Base-by-base conservation (phyloP, 2,329 filamentous ascomycete genomes). In the Trichoderma harzianum region DNA sequence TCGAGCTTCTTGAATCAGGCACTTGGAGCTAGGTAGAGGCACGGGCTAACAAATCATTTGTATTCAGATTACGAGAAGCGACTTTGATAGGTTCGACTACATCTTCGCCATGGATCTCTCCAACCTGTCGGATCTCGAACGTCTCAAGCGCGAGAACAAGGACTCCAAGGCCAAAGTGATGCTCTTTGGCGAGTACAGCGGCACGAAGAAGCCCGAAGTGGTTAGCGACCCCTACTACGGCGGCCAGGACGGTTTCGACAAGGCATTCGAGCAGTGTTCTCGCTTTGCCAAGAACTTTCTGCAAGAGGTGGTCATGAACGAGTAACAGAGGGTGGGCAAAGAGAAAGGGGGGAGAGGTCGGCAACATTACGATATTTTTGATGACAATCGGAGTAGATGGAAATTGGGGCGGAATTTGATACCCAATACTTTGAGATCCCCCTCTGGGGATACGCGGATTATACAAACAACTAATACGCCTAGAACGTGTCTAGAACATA, bases 141-240 rank as follows among this genome's bases (percentile, higher is more conserved):
- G 89, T 39, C 82, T 91, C 78, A 84, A 89, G 74, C 83, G 86
- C 72, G 85, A 88, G 75, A 88, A 87, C 75, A 84, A 86, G n/a
- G 85, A 87, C 39, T 80, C 85, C 36, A 89, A 88, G 79, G 90
- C 89, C 5, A 86, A 88, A 78, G 89, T 97, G 68, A 91, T 93
- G 86, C 83, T 98, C 63, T 98, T 96, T 83, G 96, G 96, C 36
- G 92, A 95, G 78, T 90, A 86, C 76, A 94, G 93, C 78, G 92
- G 92, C 5, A 88, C 84, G 39, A 78, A 77, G 72, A 88, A 82
- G 76, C 86, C 87, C 24, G 93, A 97, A 83, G 87, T 93, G 62
- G 90, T 98, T 10, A 85, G 88, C 72, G 96, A 98, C 80, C 96
- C 96, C 16, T 99, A 98, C 83, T 98, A 98, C 80, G 94, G 93